Evolutionary conservation across 202 grass and related monocot genomes (phyloP), one percentile per base, ranked within the genome.

Genomic region (Carex sylvatica): DNA sequence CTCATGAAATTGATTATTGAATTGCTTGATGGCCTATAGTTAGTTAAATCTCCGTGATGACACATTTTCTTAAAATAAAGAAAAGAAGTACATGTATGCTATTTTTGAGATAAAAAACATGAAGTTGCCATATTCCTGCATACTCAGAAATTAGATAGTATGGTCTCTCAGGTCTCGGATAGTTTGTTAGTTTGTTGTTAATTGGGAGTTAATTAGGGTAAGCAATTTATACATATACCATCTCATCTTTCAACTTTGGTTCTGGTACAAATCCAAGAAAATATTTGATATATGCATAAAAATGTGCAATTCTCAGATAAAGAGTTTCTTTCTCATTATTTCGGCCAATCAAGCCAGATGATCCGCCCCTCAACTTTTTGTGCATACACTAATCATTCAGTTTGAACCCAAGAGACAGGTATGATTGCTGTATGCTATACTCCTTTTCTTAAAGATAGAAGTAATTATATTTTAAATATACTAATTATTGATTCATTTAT

Each of bases 401-500:
- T 95, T 98, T 66, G 95, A 98, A 90, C 92, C 91, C 62, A 95
- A 92, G 92, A 90, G 87, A 82, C 95, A 95, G 91, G 95, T 98
- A 85, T 56, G 81, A 80, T 20, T 18, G 12, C 55, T 28, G 24
- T 33, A 75, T 31, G 49, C 55, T 55, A 75, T 31, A 52, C 31
- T 35, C 56, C 2, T n/a, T 64, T 49, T 66, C 12, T 79, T 7
- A 11, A 61, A 38, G 58, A 70, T 62, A 56, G 16, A 24, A 84
- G 65, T 5, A 88, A 79, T 72, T 64, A 28, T 7, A 30, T 68
- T 19, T 0, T 83, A 86, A 86, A 83, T 11, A 64, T 72, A 80
- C 6, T 20, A 86, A 85, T 85, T 47, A 4, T 53, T 62, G 7
- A 82, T 20, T 63, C 51, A 67, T 81, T 7, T n/a, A 15, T 86